Evolutionary conservation across 768 basidiomycete species (phyloP), one percentile per base, ranked within the genome.

Genomic region (Trametes coccinea): DNA sequence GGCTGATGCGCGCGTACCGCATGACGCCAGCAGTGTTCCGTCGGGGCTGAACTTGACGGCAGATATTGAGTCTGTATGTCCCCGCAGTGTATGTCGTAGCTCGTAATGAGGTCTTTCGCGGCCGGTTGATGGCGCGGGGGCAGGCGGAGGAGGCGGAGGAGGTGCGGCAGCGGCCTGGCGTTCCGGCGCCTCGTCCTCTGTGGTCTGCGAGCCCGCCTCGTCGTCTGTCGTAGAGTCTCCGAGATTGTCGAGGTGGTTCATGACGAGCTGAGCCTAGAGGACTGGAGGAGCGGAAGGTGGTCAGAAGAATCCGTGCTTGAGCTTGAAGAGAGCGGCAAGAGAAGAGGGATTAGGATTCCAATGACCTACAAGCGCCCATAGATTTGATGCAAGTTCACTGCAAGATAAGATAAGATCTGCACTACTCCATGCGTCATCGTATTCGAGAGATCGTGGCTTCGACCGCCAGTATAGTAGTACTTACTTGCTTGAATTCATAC

Each of bases 41-140:
- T 96, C 91, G 0, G 90, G 90, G 69, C 93, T 93, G 73, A 97
- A 98, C 72, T 92, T 93, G 62, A 95, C 87, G 17, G 93, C 87
- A 31, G 94, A 94, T 54, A 97, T 88, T 0, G 90, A 88, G 69
- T 85, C 83, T 5, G 85, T 87, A 71, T 98, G 95, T 0, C 93
- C 95, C 2, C 77, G 75, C 39, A 95, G 78, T 1, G 82, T 84
- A 72, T 89, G 85, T 51, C 79, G 78, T 2, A 88, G 82, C 67
- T 84, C 77, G 70, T 93, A 93, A 65, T 87, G 80, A n/a, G 90
- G 90, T 17, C 80, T 73, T n/a, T 73, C 71, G 14, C 70, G 68
- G 11, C 66, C 66, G 53, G 44, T 66, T 3, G 67, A 60, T 41
- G 76, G 47, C 4, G 66, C 70, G 6, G 71, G 74, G 34, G 67